These are phyloP conservation scores for Westerdykella ornata DNA, from an alignment of 2,329 filamentous ascomycete species.

Conservation along the genomic window DNA sequence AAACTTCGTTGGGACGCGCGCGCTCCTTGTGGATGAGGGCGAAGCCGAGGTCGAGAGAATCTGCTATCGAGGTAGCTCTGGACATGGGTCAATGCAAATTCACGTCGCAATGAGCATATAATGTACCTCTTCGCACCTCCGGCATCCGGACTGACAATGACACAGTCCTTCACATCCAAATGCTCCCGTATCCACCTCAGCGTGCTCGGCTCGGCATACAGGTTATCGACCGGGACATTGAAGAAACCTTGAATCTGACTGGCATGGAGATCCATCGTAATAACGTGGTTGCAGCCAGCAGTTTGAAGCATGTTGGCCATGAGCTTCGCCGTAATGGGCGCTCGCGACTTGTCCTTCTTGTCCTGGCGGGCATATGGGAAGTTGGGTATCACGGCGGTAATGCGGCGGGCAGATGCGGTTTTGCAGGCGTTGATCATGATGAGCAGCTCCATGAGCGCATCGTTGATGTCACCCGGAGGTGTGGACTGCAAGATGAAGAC, in stretches of 20 bases:
- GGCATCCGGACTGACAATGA: slow-evolving; percentile 92
- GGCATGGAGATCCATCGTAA: slow-evolving; percentile 93
- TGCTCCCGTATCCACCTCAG: slow-evolving; percentile 88
- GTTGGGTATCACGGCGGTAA: slow-evolving; percentile 92
- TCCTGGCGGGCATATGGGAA: slow-evolving; percentile 96
- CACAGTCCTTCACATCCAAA: slow-evolving; percentile 70
- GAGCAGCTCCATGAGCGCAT: slow-evolving; percentile 93
- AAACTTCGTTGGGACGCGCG: slow-evolving; percentile 82
- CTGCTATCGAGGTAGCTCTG: slow-evolving; percentile 83
- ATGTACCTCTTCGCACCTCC: slow-evolving; percentile 79
- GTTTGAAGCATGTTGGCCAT: slow-evolving; percentile 98
- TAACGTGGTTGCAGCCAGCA: slow-evolving; percentile 85
- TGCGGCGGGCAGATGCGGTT: slow-evolving; percentile 75
- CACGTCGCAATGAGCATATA: too few species aligned
- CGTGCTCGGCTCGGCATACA: slow-evolving; percentile 91
- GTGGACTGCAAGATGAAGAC: slow-evolving; percentile 97
- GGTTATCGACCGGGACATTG: slow-evolving; percentile 71
- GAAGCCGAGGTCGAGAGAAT: slow-evolving; percentile 82
- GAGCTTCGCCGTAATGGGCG: slow-evolving; percentile 92
- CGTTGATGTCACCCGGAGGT: slow-evolving; percentile 92
- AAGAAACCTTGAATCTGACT: slow-evolving; percentile 96
- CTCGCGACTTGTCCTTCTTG: slow-evolving; percentile 93
- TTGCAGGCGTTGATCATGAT: slow-evolving; percentile 98
- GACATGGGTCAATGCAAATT: slow-evolving; percentile 10
- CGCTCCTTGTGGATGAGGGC: slow-evolving; percentile 97